Base-by-base conservation (phyloP, 2,329 filamentous ascomycete genomes). In the Ophiostoma populinum region DNA sequence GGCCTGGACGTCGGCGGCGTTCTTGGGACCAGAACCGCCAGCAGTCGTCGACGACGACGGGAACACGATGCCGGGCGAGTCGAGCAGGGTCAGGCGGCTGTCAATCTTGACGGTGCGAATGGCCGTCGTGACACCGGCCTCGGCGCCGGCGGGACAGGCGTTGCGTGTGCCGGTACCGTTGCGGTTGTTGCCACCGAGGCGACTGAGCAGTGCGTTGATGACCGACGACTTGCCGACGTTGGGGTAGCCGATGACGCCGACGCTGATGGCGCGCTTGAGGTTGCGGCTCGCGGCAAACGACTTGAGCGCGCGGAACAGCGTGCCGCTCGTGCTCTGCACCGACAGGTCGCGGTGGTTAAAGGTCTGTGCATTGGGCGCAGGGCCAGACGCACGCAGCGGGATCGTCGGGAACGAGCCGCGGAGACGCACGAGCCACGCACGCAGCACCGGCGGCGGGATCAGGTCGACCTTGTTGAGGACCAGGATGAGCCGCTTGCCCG, bases 201-300 rank as follows among this genome's bases (percentile, higher is more conserved):
- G 72, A 24, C 80, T 75, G 15, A 83, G 78, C 37, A 94, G 73
- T 12, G 85, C 81, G 55, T 94, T 94, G 66, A 94, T 93, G 49
- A 94, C 83, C 34, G 85, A 93, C 19, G 83, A 92, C 63, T 94
- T 94, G 52, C 86, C 86, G 40, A 93, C 86, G 53, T 94, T 94
- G 48, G 86, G 86, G 55, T 93, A 94, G 19, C 86, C 86, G 47
- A 94, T 92, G 42, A 94, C 81, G 44, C 86, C 86, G 41, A 94
- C 86, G 15, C 81, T 86, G 48, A 92, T 74, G 35, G 85, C 78
- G 37, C 86, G 78, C 65, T 92, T 92, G 45, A 94, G 63, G 52
- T 92, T 77, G 48, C 80, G 80, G 41, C 70, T 70, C 39, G 81
- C 77, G 8, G 86, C 81, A 51, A 80, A 94, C 28, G 81, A 77